Percentiles rank a stretch among this genome's conserved stretches.
phyloP scores from a whole-genome alignment of 768 basidiomycete genomes.

The Trametes elegans region DNA sequence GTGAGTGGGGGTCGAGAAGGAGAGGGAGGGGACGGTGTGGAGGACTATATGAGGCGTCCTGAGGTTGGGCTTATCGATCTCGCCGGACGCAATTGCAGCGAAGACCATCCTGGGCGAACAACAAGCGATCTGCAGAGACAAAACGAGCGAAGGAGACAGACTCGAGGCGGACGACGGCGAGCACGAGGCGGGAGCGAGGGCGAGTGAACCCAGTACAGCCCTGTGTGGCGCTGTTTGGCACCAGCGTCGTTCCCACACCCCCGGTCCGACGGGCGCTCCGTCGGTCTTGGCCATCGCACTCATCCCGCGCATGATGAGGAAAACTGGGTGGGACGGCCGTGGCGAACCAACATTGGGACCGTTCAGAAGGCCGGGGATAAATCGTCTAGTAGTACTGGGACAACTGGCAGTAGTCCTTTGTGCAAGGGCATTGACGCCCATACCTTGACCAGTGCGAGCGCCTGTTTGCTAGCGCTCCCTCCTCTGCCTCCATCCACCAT shows the following conservation, averaged over 20 bases:
- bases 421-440: conserved; percentile 1
- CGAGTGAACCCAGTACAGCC: neutral
- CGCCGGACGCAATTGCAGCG: neutral
- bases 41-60: neutral
- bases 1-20: neutral
- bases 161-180: neutral
- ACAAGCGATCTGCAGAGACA: neutral
- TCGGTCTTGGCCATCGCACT: too few relatives aligned
- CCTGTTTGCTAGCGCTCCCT: neutral
- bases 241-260: neutral
- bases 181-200: neutral
- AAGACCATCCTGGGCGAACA: neutral
- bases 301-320: too few relatives aligned
- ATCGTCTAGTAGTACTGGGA: too few relatives aligned
- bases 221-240: neutral
- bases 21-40: neutral
- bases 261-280: neutral
- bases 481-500: conserved; percentile 9
- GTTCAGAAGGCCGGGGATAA: too few relatives aligned
- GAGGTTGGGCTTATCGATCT: neutral
- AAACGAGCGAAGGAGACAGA: neutral
- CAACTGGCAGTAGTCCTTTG: too few relatives aligned
- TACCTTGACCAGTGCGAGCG: neutral
- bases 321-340: too few relatives aligned
- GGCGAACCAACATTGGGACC: too few relatives aligned